These are phyloP conservation scores for Fusarium sp. DNA, from an alignment of 2,329 filamentous ascomycete genomes.

Conservation along the genomic window DNA sequence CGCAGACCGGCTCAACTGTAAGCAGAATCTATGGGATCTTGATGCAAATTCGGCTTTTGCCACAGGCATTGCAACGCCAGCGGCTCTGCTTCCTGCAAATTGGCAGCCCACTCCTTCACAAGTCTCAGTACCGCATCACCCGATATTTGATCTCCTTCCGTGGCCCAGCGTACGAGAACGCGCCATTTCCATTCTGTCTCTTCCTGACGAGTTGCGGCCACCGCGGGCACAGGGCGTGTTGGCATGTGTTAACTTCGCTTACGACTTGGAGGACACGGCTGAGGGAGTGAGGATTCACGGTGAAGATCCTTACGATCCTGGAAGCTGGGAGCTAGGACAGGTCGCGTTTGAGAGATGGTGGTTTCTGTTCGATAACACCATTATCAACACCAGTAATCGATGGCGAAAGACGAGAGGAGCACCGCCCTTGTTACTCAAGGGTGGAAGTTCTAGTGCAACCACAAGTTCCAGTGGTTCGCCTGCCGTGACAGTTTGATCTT, in stretches of 20 bases:
- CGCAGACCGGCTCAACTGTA: conserved; percentile 58
- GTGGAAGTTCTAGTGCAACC: conserved; percentile 4
- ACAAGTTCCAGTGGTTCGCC: conserved; percentile 9
- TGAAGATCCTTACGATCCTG: conserved; percentile 60
- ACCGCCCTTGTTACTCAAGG: conserved; percentile 44
- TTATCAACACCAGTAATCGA: conserved; percentile 66
- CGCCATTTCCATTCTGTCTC: conserved; percentile 62
- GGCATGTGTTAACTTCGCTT: conserved; percentile 63
- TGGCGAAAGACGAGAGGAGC: conserved; percentile 62
- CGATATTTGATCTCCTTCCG: conserved; percentile 67
- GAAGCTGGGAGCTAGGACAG: conserved; percentile 69
- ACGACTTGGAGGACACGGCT: conserved; percentile 66
- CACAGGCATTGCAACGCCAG: conserved; percentile 45
- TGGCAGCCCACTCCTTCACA: conserved; percentile 65
- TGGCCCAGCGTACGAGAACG: conserved; percentile 67
- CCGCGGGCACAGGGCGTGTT: conserved; percentile 58
- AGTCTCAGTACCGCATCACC: conserved; percentile 64
- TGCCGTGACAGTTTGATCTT: neutral
- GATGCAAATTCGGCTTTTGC: conserved; percentile 61
- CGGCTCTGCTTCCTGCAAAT: conserved; percentile 56
- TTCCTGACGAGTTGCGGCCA: conserved; percentile 62
- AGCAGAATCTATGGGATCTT: conserved; percentile 59
- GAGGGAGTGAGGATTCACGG: conserved; percentile 65
- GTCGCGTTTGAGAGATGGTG: conserved; percentile 70
- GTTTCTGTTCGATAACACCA: conserved; percentile 66